phyloP scores from a whole-genome alignment of 352 stramenopile genomes.

The Pythium chondricola region DNA sequence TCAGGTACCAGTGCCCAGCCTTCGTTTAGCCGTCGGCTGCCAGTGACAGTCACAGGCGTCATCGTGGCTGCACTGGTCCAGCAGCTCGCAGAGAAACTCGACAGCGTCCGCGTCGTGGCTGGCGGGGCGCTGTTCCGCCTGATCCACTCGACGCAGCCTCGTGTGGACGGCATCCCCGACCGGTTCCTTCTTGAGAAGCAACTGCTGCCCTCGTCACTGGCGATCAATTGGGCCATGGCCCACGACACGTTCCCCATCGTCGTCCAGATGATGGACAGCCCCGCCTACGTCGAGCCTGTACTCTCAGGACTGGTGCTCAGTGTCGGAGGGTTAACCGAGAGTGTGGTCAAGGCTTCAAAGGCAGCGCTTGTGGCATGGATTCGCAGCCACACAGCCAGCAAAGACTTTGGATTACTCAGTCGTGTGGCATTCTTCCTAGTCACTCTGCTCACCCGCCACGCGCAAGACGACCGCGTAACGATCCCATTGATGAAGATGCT shows the following conservation, averaged over 20 bases:
- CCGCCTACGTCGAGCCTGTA: slow-evolving; percentile 81
- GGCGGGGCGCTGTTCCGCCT: slow-evolving; percentile 86
- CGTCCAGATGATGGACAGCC: slow-evolving; percentile 77
- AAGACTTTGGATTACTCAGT: slow-evolving; percentile 59
- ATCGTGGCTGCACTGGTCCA: slow-evolving; percentile 79
- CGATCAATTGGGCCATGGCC: slow-evolving; percentile 76
- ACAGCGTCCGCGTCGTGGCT: slow-evolving; percentile 86
- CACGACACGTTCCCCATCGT: slow-evolving; percentile 90
- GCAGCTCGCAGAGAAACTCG: slow-evolving; percentile 96
- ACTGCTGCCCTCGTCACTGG: slow-evolving; percentile 47
- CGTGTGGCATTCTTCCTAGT: slow-evolving; percentile 70
- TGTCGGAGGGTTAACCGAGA: slow-evolving; percentile 94
- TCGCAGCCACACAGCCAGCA: slow-evolving; percentile 33
- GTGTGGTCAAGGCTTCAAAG: slow-evolving; percentile 84
- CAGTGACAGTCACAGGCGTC: slow-evolving; percentile 32
- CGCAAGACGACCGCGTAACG: slow-evolving; percentile 73
- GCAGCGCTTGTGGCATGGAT: slow-evolving; percentile 57
- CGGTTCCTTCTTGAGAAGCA: slow-evolving; percentile 59
- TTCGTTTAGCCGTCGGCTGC: slow-evolving; percentile 33
- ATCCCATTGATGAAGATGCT: slow-evolving; percentile 87
- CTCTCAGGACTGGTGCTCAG: slow-evolving; percentile 90
- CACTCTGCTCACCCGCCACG: slow-evolving; percentile 48
- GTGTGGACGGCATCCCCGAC: slow-evolving; percentile 72
- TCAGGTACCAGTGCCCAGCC: not conserved
- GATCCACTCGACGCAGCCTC: slow-evolving; percentile 58